phyloP scores from a whole-genome alignment of 208 protist genomes.

The Leishmania turanica region DNA sequence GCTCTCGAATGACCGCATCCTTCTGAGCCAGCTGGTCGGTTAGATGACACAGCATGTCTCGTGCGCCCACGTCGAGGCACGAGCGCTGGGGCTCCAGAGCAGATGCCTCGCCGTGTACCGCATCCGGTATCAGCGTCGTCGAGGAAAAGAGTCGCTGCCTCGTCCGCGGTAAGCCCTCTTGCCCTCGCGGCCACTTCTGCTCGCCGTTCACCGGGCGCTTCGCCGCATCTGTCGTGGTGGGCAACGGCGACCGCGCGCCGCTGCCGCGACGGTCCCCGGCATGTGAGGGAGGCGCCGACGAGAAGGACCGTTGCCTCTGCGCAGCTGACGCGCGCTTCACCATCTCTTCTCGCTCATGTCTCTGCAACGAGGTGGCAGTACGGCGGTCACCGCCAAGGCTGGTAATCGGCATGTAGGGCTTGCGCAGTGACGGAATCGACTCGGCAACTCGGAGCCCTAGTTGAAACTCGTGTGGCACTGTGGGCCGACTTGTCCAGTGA shows the following conservation, averaged over 20 bases:
- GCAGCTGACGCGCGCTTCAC: neutral
- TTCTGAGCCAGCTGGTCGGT: conserved; percentile 28
- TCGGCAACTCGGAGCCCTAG: conserved; percentile 38
- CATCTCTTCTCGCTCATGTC: neutral
- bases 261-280: neutral
- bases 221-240: neutral
- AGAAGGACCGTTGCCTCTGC: neutral
- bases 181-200: conserved; percentile 9
- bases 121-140: neutral
- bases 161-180: neutral
- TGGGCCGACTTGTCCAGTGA: conserved; percentile 41
- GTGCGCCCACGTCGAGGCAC: neutral
- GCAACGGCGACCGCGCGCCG: neutral
- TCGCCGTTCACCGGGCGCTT: neutral
- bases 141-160: neutral
- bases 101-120: too few species aligned
- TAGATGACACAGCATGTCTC: conserved; percentile 9
- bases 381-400: neutral
- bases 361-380: neutral
- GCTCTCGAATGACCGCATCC: conserved; percentile 30
- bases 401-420: conserved; percentile 30
- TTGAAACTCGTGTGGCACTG: conserved; percentile 40
- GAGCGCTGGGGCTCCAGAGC: neutral
- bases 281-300: neutral
- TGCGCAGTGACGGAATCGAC: conserved; percentile 55